Percentiles rank a stretch among this genome's conserved stretches.
These are phyloP conservation scores for Pichia inconspicua DNA, from an alignment of 1,139 yeast genomes.

Conservation along the genomic window DNA sequence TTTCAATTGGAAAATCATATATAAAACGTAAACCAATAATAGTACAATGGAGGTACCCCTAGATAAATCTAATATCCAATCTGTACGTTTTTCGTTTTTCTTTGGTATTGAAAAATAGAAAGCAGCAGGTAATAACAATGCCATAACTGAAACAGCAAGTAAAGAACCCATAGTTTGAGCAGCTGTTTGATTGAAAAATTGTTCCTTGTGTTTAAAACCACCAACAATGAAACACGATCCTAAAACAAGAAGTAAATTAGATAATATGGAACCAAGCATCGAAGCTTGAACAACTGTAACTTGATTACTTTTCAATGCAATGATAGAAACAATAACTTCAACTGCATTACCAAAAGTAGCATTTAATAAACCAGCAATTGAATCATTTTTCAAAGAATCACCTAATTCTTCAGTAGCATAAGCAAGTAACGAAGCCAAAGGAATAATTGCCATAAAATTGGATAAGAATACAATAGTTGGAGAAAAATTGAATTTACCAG, in stretches of 20 bases:
- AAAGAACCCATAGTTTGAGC: constrained; percentile 96
- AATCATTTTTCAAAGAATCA: constrained; percentile 68
- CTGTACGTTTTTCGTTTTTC: constrained; percentile 33
- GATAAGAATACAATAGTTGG: constrained; percentile 58
- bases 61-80: constrained; percentile 62
- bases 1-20: constrained; percentile 76
- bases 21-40: constrained; percentile 68
- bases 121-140: constrained; percentile 90
- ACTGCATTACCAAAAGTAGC: constrained; percentile 96
- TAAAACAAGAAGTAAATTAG: constrained; percentile 77
- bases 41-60: constrained; percentile 82
- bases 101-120: constrained; percentile 76
- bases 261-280: constrained; percentile 88
- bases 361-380: constrained; percentile 85
- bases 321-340: constrained; percentile 86
- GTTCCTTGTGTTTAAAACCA: constrained; percentile 79
- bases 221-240: constrained; percentile 97
- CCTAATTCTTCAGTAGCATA: constrained; percentile 91
- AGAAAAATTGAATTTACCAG: constrained; percentile 54
- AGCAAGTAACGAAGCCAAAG: constrained; percentile 82
- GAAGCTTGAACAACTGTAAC: constrained; percentile 93
- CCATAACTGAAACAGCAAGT: constrained; percentile 84
- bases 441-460: constrained; percentile 86
- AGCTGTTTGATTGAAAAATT: constrained; percentile 86
- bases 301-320: constrained; percentile 80